A percentile compares a stretch with the other conserved stretches of the same genome.
Evolutionary conservation across 2,329 filamentous ascomycete species (phyloP).

Genomic region (Dryadomyces sulphureus): DNA sequence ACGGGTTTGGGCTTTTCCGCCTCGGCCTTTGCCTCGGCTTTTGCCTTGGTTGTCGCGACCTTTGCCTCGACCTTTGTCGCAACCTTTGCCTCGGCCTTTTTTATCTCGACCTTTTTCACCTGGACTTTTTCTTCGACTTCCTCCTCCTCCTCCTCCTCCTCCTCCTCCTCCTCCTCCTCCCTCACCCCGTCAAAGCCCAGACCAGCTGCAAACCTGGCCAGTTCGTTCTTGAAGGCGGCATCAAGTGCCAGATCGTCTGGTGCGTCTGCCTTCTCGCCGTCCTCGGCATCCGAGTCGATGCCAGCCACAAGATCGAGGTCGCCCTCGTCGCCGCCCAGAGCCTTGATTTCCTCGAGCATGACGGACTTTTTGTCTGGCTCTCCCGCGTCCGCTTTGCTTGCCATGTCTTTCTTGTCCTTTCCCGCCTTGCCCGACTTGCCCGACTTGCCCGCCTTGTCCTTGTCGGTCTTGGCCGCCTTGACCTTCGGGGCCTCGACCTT

Average conservation of each 20-base stretch:
- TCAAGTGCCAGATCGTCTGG: conserved; percentile 13
- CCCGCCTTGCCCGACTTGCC: not conserved
- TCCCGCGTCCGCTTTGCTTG: conserved; percentile 16
- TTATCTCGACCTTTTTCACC: conserved; percentile 18
- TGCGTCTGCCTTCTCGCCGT: conserved; percentile 16
- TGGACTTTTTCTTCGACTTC: conserved; percentile 18
- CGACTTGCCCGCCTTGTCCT: conserved; percentile 6
- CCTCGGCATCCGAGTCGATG: conserved; percentile 34
- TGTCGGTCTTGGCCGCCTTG: conserved; percentile 9
- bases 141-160: conserved; percentile 16
- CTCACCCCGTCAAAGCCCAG: conserved; percentile 31
- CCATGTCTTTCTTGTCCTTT: conserved; percentile 8
- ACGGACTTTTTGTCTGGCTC: conserved; percentile 10
- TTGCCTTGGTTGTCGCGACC: conserved; percentile 16
- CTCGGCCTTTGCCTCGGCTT: conserved; percentile 22
- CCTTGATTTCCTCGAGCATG: conserved; percentile 48
- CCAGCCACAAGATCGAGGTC: conserved; percentile 47
- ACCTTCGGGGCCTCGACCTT: not conserved
- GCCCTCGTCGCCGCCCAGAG: conserved; percentile 49
- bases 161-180: conserved; percentile 24
- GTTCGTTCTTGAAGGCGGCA: conserved; percentile 27
- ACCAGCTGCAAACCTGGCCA: conserved; percentile 34
- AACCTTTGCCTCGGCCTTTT: conserved; percentile 15
- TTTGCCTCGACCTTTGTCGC: conserved; percentile 12
- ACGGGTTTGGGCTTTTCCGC: conserved; percentile 20